These are phyloP conservation scores for Acorus calamus DNA, from an alignment of 106 monocot genomes.

Conservation along the genomic window DNA sequence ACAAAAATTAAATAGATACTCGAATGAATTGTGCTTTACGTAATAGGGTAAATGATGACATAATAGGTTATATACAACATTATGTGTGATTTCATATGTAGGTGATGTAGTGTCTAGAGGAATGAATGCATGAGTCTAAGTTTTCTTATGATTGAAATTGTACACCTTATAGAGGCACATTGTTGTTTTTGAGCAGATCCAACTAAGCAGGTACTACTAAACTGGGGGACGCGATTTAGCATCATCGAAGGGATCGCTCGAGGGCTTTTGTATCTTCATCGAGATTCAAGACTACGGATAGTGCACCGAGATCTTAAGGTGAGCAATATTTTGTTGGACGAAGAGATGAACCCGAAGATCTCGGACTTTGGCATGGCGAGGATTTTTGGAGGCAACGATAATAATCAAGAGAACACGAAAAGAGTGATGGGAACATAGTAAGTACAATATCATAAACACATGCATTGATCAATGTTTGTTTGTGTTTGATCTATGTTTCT, in stretches of 20 bases:
- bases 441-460: background rate
- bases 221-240: slow-evolving; percentile 32
- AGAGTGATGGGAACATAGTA: slow-evolving; percentile 51
- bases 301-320: slow-evolving; percentile 66
- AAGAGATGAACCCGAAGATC: slow-evolving; percentile 51
- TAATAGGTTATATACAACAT: too few relatives aligned
- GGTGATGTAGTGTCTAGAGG: too few relatives aligned
- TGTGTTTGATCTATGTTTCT: background rate
- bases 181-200: slow-evolving; percentile 19
- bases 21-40: too few relatives aligned
- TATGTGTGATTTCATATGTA: too few relatives aligned
- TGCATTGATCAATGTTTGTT: background rate
- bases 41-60: too few relatives aligned
- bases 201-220: slow-evolving; percentile 16
- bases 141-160: too few relatives aligned
- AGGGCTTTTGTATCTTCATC: slow-evolving; percentile 54
- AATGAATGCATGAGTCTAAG: too few relatives aligned
- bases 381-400: slow-evolving; percentile 32
- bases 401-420: slow-evolving; percentile 36
- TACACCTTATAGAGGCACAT: too few relatives aligned
- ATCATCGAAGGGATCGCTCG: slow-evolving; percentile 54
- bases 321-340: slow-evolving; percentile 50
- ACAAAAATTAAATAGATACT: too few relatives aligned
- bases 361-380: slow-evolving; percentile 68
- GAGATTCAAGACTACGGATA: slow-evolving; percentile 39